phyloP scores from a whole-genome alignment of 2,329 filamentous ascomycete species.

The Colletotrichum lindemuthianum region DNA sequence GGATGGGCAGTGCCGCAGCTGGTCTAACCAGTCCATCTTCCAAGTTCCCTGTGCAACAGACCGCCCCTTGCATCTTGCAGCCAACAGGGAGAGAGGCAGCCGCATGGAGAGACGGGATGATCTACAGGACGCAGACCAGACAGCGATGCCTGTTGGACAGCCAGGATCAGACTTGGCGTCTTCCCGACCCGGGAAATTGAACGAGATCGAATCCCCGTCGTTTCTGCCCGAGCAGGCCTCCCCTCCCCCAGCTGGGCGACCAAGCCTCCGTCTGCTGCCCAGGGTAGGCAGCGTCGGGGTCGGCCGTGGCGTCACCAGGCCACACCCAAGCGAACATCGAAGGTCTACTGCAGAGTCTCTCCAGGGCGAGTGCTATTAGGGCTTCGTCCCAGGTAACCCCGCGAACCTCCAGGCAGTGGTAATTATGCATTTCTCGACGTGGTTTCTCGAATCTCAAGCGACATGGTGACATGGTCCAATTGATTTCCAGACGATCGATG shows the following conservation, averaged over 20 bases:
- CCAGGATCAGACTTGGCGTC: conserved; percentile 31
- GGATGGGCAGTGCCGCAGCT: no score
- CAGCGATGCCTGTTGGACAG: conserved; percentile 31
- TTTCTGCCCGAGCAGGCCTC: conserved; percentile 24
- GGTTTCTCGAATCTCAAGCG: no score
- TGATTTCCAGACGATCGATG: neutral
- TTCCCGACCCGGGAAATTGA: conserved; percentile 31
- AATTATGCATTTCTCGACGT: no score
- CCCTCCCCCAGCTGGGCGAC: conserved; percentile 19
- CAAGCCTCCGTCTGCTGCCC: neutral
- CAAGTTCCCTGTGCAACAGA: neutral
- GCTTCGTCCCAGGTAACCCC: neutral
- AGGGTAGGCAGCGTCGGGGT: conserved; percentile 13
- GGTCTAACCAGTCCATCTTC: no score
- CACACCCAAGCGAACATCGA: neutral
- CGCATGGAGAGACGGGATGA: conserved; percentile 34
- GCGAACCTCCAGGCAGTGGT: no score
- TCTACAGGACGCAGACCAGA: conserved; percentile 34
- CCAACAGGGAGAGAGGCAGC: conserved; percentile 23
- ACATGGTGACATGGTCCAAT: no score
- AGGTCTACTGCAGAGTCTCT: neutral
- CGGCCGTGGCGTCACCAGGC: conserved; percentile 22
- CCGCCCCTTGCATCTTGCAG: conserved; percentile 29
- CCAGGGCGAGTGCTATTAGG: conserved; percentile 12
- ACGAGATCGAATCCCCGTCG: conserved; percentile 27